phyloP scores from a whole-genome alignment of 176 grass and related monocot species.

The Aegilops tauschii region DNA sequence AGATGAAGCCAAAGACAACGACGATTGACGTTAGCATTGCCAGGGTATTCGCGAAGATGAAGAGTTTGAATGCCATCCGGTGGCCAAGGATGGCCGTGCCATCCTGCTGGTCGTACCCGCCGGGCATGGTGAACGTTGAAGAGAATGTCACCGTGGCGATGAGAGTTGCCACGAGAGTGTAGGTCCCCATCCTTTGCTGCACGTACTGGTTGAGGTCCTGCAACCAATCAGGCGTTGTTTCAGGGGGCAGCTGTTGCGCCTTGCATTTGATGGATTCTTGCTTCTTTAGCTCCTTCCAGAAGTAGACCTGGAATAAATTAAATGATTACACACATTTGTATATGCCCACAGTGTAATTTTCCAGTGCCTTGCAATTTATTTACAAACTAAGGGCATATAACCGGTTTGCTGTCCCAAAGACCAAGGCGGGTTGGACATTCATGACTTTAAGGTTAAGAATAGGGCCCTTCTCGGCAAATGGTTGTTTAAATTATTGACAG shows the following conservation, averaged over 20 bases:
- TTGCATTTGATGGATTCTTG: not conserved
- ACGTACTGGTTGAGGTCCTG: not conserved
- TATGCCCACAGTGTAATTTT: no score
- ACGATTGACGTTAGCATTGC: slow-evolving; percentile 45
- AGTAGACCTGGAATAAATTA: not conserved
- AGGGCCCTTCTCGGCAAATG: no score
- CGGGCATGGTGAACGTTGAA: slow-evolving; percentile 41
- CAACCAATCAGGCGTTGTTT: not conserved
- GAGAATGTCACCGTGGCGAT: slow-evolving; percentile 45
- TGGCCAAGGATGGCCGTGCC: slow-evolving; percentile 7
- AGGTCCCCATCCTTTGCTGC: not conserved
- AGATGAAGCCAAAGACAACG: slow-evolving; percentile 44
- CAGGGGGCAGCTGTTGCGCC: not conserved
- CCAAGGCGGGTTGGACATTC: no score
- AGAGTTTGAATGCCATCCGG: slow-evolving; percentile 19
- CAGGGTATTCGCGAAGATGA: slow-evolving; percentile 36
- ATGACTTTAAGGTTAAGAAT: no score
- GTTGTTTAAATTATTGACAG: no score
- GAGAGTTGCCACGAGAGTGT: slow-evolving; percentile 30
- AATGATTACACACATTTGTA: no score
- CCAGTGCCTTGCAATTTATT: no score
- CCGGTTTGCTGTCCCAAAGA: no score
- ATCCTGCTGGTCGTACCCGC: not conserved
- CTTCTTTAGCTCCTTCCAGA: not conserved
- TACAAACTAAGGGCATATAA: no score